Percentiles rank a stretch among this genome's conserved stretches.
phyloP scores from a whole-genome alignment of 163 green algal genomes.

The Smithsoniella earleae region DNA sequence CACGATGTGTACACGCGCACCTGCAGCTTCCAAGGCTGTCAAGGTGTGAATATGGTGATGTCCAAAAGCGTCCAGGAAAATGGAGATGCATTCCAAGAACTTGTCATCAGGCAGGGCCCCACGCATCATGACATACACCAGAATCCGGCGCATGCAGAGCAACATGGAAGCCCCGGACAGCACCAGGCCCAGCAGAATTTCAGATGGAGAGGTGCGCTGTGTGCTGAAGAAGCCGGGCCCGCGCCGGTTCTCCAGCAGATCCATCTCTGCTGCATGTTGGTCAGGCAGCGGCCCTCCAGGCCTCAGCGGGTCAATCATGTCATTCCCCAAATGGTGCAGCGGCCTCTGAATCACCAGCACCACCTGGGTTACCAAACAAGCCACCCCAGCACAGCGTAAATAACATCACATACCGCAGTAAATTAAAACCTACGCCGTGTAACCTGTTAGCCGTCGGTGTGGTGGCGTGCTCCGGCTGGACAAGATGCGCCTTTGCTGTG shows the following conservation, averaged over 20 bases:
- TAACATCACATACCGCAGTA: too few species aligned
- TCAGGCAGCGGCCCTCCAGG: background rate
- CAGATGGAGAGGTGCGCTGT: background rate
- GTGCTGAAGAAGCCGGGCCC: background rate
- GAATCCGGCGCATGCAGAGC: constrained; percentile 12
- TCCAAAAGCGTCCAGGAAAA: constrained; percentile 2
- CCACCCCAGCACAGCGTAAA: too few species aligned
- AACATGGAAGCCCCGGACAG: background rate
- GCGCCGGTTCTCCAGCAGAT: background rate
- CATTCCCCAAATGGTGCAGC: constrained; percentile 4
- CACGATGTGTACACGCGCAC: background rate
- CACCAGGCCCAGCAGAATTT: constrained; percentile 5
- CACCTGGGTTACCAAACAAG: too few species aligned
- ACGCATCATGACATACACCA: constrained; percentile 12
- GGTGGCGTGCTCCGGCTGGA: too few species aligned
- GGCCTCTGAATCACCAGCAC: constrained; percentile 8
- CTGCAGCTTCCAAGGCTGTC: background rate
- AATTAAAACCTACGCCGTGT: too few species aligned
- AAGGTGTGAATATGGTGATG: constrained; percentile 9
- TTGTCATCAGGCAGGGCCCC: background rate
- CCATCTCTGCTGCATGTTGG: constrained; percentile 7
- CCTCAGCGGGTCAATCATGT: constrained; percentile 6
- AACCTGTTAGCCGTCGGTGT: too few species aligned
- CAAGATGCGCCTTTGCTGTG: too few species aligned
- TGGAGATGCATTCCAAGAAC: constrained; percentile 1